These are phyloP conservation scores for Nothophaeocryptopus gaeumannii DNA, from an alignment of 2,329 filamentous ascomycete species.

Conservation along the genomic window DNA sequence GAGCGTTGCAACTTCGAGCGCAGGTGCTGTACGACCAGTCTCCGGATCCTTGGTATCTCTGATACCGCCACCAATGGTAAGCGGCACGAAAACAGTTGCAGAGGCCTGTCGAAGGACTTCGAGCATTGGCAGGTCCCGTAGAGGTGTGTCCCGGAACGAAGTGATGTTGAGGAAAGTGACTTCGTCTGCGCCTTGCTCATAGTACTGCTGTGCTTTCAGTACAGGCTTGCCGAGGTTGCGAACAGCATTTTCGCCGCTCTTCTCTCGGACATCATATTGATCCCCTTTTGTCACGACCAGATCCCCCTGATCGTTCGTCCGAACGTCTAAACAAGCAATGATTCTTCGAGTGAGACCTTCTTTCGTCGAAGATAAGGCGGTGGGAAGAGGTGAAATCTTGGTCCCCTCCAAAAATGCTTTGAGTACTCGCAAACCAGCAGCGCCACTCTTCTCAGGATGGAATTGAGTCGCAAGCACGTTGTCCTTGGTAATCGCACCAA, in stretches of 20 bases:
- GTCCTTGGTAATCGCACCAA: slow-evolving; percentile 80
- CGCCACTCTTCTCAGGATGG: slow-evolving; percentile 95
- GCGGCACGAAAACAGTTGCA: slow-evolving; percentile 88
- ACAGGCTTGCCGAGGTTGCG: slow-evolving; percentile 96
- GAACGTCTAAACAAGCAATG: slow-evolving; percentile 94
- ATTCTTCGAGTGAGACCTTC: slow-evolving; percentile 86
- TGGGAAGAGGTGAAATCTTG: slow-evolving; percentile 54
- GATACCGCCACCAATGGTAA: slow-evolving; percentile 95
- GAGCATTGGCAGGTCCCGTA: slow-evolving; percentile 92
- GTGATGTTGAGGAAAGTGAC: slow-evolving; percentile 98
- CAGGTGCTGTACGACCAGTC: slow-evolving; percentile 73
- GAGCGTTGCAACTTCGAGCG: slow-evolving; percentile 88
- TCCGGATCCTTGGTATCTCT: slow-evolving; percentile 88
- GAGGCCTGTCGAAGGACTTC: slow-evolving; percentile 85
- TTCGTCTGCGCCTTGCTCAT: slow-evolving; percentile 94
- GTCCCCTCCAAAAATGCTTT: slow-evolving; percentile 81
- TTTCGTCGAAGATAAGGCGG: slow-evolving; percentile 34
- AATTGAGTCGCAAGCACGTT: slow-evolving; percentile 94
- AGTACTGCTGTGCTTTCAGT: slow-evolving; percentile 89
- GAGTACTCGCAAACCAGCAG: slow-evolving; percentile 78
- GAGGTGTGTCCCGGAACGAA: slow-evolving; percentile 89
- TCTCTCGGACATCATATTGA: slow-evolving; percentile 97
- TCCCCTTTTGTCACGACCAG: slow-evolving; percentile 97
- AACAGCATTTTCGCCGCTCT: slow-evolving; percentile 63
- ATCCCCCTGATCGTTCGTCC: slow-evolving; percentile 89